Conservation (phyloP, 2,329 filamentous ascomycete species). For the Aphanoascus verrucosus region DNA sequence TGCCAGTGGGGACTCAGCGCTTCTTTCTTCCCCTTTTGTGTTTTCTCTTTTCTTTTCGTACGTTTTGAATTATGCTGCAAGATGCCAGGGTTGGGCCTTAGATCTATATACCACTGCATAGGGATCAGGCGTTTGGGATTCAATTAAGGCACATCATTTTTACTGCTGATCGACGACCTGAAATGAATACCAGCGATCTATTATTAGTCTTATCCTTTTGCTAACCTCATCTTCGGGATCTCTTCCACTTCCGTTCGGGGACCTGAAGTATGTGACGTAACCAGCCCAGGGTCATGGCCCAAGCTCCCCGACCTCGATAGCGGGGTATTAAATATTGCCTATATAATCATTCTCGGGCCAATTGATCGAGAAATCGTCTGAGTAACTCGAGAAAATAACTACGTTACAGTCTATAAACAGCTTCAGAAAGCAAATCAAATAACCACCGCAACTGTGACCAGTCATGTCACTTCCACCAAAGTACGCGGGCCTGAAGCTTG, state of each 20-base stretch:
- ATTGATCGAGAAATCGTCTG: background rate
- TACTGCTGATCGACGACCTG: too few species aligned
- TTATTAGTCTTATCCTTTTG: background rate
- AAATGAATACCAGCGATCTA: too few species aligned
- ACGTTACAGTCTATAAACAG: background rate
- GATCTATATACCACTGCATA: too few species aligned
- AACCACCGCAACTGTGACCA: background rate
- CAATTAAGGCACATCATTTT: too few species aligned
- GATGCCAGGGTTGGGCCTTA: too few species aligned
- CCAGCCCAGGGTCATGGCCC: background rate
- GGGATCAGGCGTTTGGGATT: too few species aligned
- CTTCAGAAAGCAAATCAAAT: background rate
- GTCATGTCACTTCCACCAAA: conserved; percentile 50
- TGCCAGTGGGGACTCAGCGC: too few species aligned
- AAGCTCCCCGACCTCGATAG: background rate
- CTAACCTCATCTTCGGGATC: background rate
- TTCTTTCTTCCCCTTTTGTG: too few species aligned
- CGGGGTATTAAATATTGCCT: background rate
- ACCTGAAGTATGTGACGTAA: background rate
- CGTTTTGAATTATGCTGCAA: too few species aligned
- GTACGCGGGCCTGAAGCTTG: conserved; percentile 44
- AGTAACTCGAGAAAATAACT: too few species aligned
- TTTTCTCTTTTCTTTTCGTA: too few species aligned
- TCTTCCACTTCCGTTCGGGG: background rate
- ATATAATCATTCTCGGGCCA: background rate